Conservation (phyloP, 306 rosid species). For the Nissolia schottii region DNA sequence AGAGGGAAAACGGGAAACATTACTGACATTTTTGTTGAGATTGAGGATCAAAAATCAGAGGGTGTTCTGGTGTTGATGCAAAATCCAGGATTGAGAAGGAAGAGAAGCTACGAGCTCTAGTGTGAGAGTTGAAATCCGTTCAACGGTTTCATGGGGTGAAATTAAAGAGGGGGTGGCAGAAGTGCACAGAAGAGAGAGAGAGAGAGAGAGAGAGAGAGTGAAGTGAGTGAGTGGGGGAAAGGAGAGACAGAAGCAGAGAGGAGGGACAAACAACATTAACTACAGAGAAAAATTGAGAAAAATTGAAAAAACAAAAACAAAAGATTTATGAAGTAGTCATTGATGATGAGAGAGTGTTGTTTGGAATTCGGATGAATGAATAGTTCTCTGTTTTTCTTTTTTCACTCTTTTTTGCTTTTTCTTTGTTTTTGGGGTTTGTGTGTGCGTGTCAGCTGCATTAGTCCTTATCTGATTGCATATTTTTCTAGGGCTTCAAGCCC, state of each 20-base stretch:
- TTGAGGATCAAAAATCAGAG: conserved; percentile 12
- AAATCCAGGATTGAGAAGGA: too few species aligned
- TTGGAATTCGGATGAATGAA: too few species aligned
- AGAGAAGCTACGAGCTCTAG: conserved; percentile 2
- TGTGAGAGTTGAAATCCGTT: conserved; percentile 19
- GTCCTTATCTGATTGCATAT: conserved; percentile 52
- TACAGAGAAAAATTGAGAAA: background rate
- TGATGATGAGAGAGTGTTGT: background rate
- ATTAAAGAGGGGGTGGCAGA: conserved; percentile 18
- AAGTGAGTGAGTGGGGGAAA: background rate
- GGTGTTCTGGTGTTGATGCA: too few species aligned
- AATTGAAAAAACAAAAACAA: background rate
- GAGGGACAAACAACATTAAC: conserved; percentile 26
- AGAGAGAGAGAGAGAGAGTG: conserved; percentile 5
- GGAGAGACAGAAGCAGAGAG: conserved; percentile 10
- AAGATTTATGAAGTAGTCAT: too few species aligned
- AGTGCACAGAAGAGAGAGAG: conserved; percentile 17
- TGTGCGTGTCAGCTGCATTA: conserved; percentile 34
- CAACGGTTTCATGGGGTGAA: conserved; percentile 16
- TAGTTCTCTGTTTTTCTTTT: background rate
- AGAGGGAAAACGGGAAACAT: background rate
- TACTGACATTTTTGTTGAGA: conserved; percentile 30
- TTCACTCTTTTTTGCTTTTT: background rate
- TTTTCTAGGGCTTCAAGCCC: conserved; percentile 24
- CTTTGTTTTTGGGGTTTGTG: background rate